Evolutionary conservation across 345 rosid species (phyloP).

Genomic region (Erodium maritimum): DNA sequence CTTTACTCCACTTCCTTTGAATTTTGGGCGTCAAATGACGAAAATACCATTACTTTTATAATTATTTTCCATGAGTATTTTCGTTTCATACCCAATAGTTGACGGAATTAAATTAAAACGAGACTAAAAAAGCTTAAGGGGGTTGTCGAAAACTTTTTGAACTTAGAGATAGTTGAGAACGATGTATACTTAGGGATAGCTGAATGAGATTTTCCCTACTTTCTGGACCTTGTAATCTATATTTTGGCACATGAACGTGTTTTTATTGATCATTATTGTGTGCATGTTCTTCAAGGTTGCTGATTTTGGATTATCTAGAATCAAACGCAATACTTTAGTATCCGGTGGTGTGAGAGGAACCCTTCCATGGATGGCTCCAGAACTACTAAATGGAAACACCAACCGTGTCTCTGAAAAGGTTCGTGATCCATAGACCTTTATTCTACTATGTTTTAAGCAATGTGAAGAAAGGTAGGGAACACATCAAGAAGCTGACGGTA

Average conservation of each 20-base stretch:
- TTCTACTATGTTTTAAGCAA: neutral
- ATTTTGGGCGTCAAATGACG: too few relatives aligned
- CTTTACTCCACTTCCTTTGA: too few relatives aligned
- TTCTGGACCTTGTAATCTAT: neutral
- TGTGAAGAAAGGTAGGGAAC: neutral
- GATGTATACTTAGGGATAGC: too few relatives aligned
- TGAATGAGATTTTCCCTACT: too few relatives aligned
- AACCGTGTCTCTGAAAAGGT: constrained; percentile 85
- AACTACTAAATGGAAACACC: constrained; percentile 65
- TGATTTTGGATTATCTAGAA: constrained; percentile 86
- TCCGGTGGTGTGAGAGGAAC: constrained; percentile 95
- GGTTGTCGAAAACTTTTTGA: too few relatives aligned
- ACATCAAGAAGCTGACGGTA: neutral
- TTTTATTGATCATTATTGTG: neutral
- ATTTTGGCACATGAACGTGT: neutral
- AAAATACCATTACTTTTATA: too few relatives aligned
- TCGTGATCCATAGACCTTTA: constrained; percentile 21
- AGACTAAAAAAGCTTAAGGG: too few relatives aligned
- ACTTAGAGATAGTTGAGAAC: too few relatives aligned
- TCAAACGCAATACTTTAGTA: constrained; percentile 75
- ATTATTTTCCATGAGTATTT: too few relatives aligned
- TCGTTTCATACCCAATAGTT: too few relatives aligned
- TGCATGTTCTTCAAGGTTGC: constrained; percentile 45
- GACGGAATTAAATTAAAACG: too few relatives aligned
- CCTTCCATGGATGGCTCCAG: constrained; percentile 99